phyloP scores from a whole-genome alignment of 2,329 filamentous ascomycete species.

The Lecanicillium sp. region DNA sequence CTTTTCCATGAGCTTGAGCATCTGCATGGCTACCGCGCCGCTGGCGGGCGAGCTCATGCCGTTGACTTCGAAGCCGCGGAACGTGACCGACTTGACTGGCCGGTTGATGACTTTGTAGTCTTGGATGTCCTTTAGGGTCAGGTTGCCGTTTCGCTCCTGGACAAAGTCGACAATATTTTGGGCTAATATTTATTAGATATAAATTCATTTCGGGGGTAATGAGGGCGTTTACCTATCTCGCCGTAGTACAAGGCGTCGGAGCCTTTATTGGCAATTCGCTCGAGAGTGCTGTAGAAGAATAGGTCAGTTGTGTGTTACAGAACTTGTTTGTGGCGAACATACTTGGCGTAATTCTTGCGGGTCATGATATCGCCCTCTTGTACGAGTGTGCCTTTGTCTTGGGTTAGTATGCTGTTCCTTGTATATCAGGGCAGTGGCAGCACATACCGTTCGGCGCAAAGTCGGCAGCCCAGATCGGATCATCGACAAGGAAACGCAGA shows the following conservation, averaged over 20 bases:
- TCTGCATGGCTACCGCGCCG: slow-evolving; percentile 66
- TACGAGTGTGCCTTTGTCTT: slow-evolving; percentile 50
- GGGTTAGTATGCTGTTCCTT: background rate
- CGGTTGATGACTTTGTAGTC: slow-evolving; percentile 65
- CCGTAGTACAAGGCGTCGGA: slow-evolving; percentile 68
- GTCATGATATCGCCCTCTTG: slow-evolving; percentile 71
- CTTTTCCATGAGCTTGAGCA: slow-evolving; percentile 76
- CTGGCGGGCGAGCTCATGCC: slow-evolving; percentile 68
- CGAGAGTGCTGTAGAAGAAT: slow-evolving; percentile 47
- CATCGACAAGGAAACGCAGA: slow-evolving; percentile 60
- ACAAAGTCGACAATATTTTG: slow-evolving; percentile 65
- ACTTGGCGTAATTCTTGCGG: slow-evolving; percentile 65
- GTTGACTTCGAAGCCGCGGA: slow-evolving; percentile 63
- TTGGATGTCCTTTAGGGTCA: slow-evolving; percentile 71
- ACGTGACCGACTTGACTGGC: slow-evolving; percentile 54
- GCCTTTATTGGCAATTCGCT: slow-evolving; percentile 67
- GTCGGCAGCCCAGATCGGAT: slow-evolving; percentile 77
- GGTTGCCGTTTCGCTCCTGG: slow-evolving; percentile 66
- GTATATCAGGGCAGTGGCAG: no score
- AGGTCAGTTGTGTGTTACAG: background rate
- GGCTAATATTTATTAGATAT: slow-evolving; percentile 36
- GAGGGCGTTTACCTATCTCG: slow-evolving; percentile 44
- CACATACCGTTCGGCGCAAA: slow-evolving; percentile 70
- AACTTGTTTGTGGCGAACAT: slow-evolving; percentile 12
- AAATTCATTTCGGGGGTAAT: no score